These are phyloP conservation scores for Cercospora sp. DNA, from an alignment of 2,329 filamentous ascomycete genomes.

Conservation along the genomic window DNA sequence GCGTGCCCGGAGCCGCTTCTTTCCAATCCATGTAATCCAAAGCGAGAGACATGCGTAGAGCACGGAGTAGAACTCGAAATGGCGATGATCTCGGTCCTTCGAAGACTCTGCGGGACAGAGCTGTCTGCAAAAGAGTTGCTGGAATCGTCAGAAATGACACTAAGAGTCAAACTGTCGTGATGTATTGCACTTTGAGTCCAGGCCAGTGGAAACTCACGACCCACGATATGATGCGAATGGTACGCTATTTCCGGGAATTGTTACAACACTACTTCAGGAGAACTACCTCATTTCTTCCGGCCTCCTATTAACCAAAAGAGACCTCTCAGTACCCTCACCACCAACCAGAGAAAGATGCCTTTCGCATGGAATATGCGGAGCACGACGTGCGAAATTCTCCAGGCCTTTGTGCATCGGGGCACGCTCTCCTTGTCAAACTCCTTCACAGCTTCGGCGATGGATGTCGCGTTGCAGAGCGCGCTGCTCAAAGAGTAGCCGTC, in stretches of 20 bases:
- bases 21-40: not conserved
- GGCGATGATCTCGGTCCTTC: not conserved
- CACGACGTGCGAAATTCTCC: conserved; percentile 9
- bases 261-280: not conserved
- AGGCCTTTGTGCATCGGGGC: conserved; percentile 6
- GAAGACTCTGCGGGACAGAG: not conserved
- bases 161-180: not conserved
- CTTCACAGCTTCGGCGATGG: conserved; percentile 1
- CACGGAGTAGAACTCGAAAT: not conserved
- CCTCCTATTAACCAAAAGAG: not conserved
- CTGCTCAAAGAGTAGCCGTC: conserved; percentile 53
- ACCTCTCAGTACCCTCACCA: not conserved
- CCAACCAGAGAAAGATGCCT: not conserved
- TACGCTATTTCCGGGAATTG: not conserved
- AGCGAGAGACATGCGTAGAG: not conserved
- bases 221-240: no score
- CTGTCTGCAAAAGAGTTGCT: not conserved
- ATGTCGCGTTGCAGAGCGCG: conserved; percentile 25
- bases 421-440: conserved; percentile 10
- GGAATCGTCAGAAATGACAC: not conserved
- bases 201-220: no score
- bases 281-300: not conserved
- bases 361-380: not conserved
- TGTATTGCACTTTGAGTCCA: not conserved
- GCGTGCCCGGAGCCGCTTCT: no score